Evolutionary conservation across 2,329 filamentous ascomycete species (phyloP).

Genomic region (Arthrobotrys musiformis): DNA sequence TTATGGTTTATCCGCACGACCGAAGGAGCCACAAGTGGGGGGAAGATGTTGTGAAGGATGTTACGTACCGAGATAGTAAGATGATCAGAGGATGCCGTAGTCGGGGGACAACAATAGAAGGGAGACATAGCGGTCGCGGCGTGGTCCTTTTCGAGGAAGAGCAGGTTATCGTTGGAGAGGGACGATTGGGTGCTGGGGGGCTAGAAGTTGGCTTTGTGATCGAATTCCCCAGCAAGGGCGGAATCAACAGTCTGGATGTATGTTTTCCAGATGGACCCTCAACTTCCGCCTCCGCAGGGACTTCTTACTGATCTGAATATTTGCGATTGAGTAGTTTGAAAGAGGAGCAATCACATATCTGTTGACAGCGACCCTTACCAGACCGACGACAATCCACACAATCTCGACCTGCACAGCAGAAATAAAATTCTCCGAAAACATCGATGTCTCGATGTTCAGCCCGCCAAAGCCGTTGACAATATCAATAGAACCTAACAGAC

Average conservation of each 20-base stretch:
- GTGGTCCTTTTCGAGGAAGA: constrained; percentile 87
- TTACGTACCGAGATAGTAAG: constrained; percentile 62
- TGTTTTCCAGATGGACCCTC: constrained; percentile 62
- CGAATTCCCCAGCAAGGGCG: constrained; percentile 70
- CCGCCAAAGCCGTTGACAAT: constrained; percentile 83
- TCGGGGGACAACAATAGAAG: constrained; percentile 63
- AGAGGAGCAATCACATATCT: constrained; percentile 92
- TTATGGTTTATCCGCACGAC: constrained; percentile 79
- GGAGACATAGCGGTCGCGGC: constrained; percentile 78
- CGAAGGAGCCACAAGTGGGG: constrained; percentile 65
- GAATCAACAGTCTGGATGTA: constrained; percentile 96
- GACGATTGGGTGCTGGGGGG: constrained; percentile 76
- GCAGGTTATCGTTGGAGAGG: constrained; percentile 80
- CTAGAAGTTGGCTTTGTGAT: constrained; percentile 84
- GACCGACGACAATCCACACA: constrained; percentile 85
- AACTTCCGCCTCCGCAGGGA: not conserved
- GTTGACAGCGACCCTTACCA: constrained; percentile 87
- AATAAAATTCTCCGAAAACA: constrained; percentile 79
- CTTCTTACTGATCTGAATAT: constrained; percentile 29
- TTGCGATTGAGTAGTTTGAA: constrained; percentile 76
- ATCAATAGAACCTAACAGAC: constrained; percentile 86
- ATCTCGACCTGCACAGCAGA: constrained; percentile 83
- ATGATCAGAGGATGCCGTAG: constrained; percentile 61
- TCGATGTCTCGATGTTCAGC: constrained; percentile 81
- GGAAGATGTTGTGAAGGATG: constrained; percentile 66